Conservation (phyloP, 2,329 filamentous ascomycete species). For the Ophidiomyces ophidiicola region DNA sequence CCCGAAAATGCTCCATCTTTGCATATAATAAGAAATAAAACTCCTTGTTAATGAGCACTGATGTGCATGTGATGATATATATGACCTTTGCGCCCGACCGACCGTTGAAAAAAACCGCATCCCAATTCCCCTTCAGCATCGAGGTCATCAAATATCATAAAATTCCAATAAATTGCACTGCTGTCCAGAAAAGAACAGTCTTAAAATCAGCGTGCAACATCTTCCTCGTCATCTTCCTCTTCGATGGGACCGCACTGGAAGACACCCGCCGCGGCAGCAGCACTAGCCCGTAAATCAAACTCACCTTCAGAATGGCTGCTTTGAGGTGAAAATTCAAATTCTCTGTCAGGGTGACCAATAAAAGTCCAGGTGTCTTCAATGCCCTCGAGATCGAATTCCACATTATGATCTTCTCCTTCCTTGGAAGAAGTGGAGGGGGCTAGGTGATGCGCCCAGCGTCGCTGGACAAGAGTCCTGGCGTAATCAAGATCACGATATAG, state of each 20-base stretch:
- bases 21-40: too few species aligned
- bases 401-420: slow-evolving; percentile 26
- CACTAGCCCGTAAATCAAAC: slow-evolving; percentile 9
- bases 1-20: too few species aligned
- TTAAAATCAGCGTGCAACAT: slow-evolving; percentile 5
- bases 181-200: too few species aligned
- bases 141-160: slow-evolving; percentile 1
- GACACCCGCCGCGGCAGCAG: slow-evolving; percentile 9
- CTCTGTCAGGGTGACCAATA: slow-evolving; percentile 45
- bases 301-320: slow-evolving; percentile 7
- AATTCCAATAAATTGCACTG: too few species aligned
- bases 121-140: slow-evolving; percentile 5
- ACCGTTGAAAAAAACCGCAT: neutral
- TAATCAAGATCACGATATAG: slow-evolving; percentile 95
- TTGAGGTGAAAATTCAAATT: slow-evolving; percentile 5
- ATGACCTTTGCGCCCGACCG: slow-evolving; percentile 2
- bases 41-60: too few species aligned
- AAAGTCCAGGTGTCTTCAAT: slow-evolving; percentile 87
- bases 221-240: slow-evolving; percentile 12
- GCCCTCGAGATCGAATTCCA: slow-evolving; percentile 47
- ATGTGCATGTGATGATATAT: too few species aligned
- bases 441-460: slow-evolving; percentile 29
- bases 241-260: slow-evolving; percentile 6
- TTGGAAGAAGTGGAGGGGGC: too few species aligned
- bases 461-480: slow-evolving; percentile 68